A percentile compares a stretch with the other conserved stretches of the same genome.
phyloP scores from a whole-genome alignment of 2,329 filamentous ascomycete species.

The Fusarium avenaceum region DNA sequence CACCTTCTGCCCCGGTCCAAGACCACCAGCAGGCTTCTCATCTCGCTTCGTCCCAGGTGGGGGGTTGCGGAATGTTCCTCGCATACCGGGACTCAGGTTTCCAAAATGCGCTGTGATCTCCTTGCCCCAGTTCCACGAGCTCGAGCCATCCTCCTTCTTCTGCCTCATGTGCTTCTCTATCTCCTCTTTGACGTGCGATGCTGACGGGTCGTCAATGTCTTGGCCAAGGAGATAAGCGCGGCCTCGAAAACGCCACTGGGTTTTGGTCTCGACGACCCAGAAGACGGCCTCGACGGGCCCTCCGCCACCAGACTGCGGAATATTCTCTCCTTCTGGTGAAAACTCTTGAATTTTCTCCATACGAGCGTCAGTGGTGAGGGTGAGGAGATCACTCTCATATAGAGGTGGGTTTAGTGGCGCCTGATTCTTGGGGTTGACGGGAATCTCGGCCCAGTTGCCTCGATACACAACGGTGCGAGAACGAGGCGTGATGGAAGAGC shows the following conservation, averaged over 20 bases:
- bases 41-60: slow-evolving; percentile 73
- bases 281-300: slow-evolving; percentile 85
- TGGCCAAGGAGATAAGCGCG: slow-evolving; percentile 79
- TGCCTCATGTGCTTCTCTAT: slow-evolving; percentile 73
- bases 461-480: slow-evolving; percentile 87
- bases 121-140: slow-evolving; percentile 80
- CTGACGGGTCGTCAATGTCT: slow-evolving; percentile 68
- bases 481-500: slow-evolving; percentile 62
- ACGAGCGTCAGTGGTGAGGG: slow-evolving; percentile 88
- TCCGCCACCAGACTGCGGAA: slow-evolving; percentile 68
- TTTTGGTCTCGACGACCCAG: slow-evolving; percentile 78
- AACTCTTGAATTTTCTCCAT: slow-evolving; percentile 88
- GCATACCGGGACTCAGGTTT: slow-evolving; percentile 84
- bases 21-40: slow-evolving; percentile 59
- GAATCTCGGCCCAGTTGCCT: slow-evolving; percentile 83
- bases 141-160: slow-evolving; percentile 51
- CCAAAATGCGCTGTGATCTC: slow-evolving; percentile 92
- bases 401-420: slow-evolving; percentile 76
- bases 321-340: slow-evolving; percentile 58
- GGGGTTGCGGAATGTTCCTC: slow-evolving; percentile 81
- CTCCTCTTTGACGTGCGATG: slow-evolving; percentile 68
- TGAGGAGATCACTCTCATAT: slow-evolving; percentile 82
- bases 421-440: slow-evolving; percentile 78
- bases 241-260: slow-evolving; percentile 89
- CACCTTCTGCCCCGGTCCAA: slow-evolving; percentile 73